Percentiles rank a stretch among this genome's conserved stretches.
Conservation (phyloP, 1,284 basidiomycete genomes). For the Ustilago vetiveriae region DNA sequence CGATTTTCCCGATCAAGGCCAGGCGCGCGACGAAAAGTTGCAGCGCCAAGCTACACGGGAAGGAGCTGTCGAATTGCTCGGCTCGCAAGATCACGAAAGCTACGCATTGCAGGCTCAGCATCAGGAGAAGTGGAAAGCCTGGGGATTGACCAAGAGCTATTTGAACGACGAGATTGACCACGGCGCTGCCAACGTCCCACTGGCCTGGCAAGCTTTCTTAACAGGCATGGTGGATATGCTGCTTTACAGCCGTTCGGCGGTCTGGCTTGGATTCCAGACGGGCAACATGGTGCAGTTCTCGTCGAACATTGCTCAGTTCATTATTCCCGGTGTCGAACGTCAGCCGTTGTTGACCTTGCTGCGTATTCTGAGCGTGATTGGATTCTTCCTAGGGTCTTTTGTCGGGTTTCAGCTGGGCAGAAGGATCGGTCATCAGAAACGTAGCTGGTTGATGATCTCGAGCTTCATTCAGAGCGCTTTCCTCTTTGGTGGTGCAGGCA, state of each 20-base stretch:
- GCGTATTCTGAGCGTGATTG: slow-evolving; percentile 42
- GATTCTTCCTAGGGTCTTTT: slow-evolving; percentile 56
- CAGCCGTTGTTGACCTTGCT: slow-evolving; percentile 50
- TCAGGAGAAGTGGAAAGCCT: slow-evolving; percentile 12
- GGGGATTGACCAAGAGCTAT: slow-evolving; percentile 35
- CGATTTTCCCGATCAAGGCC: slow-evolving; percentile 7
- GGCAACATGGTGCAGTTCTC: slow-evolving; percentile 62
- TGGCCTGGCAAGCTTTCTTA: slow-evolving; percentile 56
- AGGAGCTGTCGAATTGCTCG: slow-evolving; percentile 35
- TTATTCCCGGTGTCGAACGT: slow-evolving; percentile 43
- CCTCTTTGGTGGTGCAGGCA: slow-evolving; percentile 51
- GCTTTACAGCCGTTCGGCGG: slow-evolving; percentile 46
- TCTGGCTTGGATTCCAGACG: slow-evolving; percentile 61
- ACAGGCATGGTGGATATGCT: slow-evolving; percentile 58
- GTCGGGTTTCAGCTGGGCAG: slow-evolving; percentile 35
- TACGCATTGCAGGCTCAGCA: slow-evolving; percentile 22
- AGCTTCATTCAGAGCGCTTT: slow-evolving; percentile 53
- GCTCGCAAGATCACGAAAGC: slow-evolving; percentile 29
- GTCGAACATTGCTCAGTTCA: slow-evolving; percentile 58
- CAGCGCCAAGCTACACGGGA: slow-evolving; percentile 35
- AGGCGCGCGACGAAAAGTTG: slow-evolving; percentile 27
- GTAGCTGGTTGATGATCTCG: slow-evolving; percentile 42
- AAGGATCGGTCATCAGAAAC: slow-evolving; percentile 45
- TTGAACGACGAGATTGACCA: slow-evolving; percentile 54
- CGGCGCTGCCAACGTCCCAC: slow-evolving; percentile 43